phyloP scores from a whole-genome alignment of 139 green algal genomes.

The Micractinium conductrix region DNA sequence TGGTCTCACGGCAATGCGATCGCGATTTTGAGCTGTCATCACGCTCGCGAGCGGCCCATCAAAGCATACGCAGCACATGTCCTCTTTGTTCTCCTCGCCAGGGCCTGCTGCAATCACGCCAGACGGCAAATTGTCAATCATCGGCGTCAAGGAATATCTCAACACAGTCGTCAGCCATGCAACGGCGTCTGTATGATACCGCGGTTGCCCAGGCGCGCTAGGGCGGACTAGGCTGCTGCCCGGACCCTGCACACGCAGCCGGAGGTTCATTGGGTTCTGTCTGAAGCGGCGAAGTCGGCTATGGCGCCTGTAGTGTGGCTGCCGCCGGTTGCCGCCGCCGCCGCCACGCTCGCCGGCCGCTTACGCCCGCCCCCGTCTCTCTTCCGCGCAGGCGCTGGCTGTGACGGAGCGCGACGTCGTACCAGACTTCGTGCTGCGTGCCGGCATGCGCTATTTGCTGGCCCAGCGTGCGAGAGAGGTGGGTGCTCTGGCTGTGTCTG shows the following conservation, averaged over 20 bases:
- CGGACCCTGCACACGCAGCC: too few relatives aligned
- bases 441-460: slow-evolving; percentile 78
- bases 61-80: neutral
- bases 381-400: neutral
- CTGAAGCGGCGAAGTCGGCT: too few relatives aligned
- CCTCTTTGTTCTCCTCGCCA: too few relatives aligned
- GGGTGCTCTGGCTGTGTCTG: too few relatives aligned
- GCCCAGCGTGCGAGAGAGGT: slow-evolving; percentile 50
- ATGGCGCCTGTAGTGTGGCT: neutral
- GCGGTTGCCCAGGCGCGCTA: neutral
- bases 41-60: too few relatives aligned
- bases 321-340: neutral
- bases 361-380: too few relatives aligned
- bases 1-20: too few relatives aligned
- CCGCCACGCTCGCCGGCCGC: too few relatives aligned
- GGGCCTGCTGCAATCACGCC: too few relatives aligned
- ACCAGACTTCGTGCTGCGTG: slow-evolving; percentile 74
- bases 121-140: neutral
- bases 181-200: neutral
- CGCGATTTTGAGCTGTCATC: too few relatives aligned
- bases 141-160: neutral
- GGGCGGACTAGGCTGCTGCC: too few relatives aligned
- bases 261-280: too few relatives aligned
- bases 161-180: neutral
- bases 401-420: slow-evolving; percentile 70